Base-by-base conservation (phyloP, 306 rosid genomes). In the Cucumis hystrix region DNA sequence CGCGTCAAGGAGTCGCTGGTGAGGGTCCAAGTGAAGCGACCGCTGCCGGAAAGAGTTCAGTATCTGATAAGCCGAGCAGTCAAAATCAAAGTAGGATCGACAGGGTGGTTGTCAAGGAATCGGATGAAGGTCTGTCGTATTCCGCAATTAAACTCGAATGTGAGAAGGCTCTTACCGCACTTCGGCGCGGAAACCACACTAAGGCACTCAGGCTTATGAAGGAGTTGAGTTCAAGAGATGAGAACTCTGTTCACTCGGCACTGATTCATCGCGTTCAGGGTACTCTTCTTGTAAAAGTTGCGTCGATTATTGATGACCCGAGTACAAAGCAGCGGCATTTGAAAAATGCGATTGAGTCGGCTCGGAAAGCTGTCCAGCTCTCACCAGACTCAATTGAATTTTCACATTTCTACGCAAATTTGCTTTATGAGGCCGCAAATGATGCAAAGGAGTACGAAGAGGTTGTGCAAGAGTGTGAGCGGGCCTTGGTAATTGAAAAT, bases 311-410 rank as follows among this genome's bases (percentile, higher is more conserved):
- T 30, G 93, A 87, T 49, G 99, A 92, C 81, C 83, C 82, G 0
- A 78, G 54, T n/a, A 80, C 89, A 9, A 92, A 89, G 87, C 89
- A 89, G 33, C 86, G 98, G 37, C 90, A 96, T 78, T 81, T 92
- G 88, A 83, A 79, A 86, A 87, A 87, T 76, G 99, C 96, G 2
- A 69, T 93, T 30, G 99, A 92, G 67, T 85, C 97, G 4, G 97
- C 99, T 1, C 83, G 92, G 23, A 87, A 74, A 55, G 98, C 99
- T 0, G 92, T 78, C 7, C 91, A 91, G 79, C 85, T 89, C 60
- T 89, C 96, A 23, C 98, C 97, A 7, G 84, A 82, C 82, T 96
- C 99, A 9, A 75, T 96, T 20, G 99, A 92, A 84, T 96, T 91
- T 52, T 84, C 89, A 7, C 91, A 89, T 80, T 96, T 96, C 76